A percentile compares a stretch with the other conserved stretches of the same genome.
phyloP scores from a whole-genome alignment of 345 rosid species.

The Salix dunnii region DNA sequence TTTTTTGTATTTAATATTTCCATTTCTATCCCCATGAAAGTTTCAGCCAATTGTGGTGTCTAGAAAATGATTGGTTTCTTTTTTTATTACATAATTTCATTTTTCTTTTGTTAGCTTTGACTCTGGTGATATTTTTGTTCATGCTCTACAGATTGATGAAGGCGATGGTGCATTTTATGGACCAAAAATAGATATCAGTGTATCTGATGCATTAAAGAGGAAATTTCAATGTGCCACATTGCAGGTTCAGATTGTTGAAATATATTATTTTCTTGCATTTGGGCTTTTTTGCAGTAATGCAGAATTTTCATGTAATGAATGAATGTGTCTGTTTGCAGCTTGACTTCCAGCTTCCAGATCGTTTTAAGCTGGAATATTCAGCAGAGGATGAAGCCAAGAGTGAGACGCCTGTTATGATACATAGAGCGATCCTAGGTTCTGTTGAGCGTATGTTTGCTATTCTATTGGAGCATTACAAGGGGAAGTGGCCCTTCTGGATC shows the following conservation, averaged over 20 bases:
- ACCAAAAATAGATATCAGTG: slow-evolving; percentile 96
- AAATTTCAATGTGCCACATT: slow-evolving; percentile 94
- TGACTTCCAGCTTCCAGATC: slow-evolving; percentile 91
- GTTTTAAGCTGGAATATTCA: slow-evolving; percentile 72
- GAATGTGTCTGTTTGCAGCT: slow-evolving; percentile 51
- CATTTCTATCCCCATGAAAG: neutral
- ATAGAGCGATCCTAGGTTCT: slow-evolving; percentile 92
- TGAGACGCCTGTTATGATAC: slow-evolving; percentile 88
- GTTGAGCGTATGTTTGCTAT: slow-evolving; percentile 96
- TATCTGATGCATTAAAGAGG: slow-evolving; percentile 89
- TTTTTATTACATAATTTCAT: neutral
- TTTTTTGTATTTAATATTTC: neutral
- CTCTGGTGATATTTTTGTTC: neutral
- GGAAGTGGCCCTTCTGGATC: slow-evolving; percentile 99
- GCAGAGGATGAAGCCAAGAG: slow-evolving; percentile 85
- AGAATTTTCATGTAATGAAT: slow-evolving; percentile 18
- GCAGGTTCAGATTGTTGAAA: slow-evolving; percentile 50
- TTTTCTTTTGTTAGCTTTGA: neutral
- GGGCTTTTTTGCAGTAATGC: neutral
- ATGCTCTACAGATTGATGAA: slow-evolving; percentile 56
- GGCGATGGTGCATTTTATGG: slow-evolving; percentile 99
- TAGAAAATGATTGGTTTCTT: neutral
- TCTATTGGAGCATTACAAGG: slow-evolving; percentile 89
- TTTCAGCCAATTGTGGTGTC: neutral
- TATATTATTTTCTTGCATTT: neutral